phyloP scores from a whole-genome alignment of 1,139 yeast species.

The Hansenula sp. region DNA sequence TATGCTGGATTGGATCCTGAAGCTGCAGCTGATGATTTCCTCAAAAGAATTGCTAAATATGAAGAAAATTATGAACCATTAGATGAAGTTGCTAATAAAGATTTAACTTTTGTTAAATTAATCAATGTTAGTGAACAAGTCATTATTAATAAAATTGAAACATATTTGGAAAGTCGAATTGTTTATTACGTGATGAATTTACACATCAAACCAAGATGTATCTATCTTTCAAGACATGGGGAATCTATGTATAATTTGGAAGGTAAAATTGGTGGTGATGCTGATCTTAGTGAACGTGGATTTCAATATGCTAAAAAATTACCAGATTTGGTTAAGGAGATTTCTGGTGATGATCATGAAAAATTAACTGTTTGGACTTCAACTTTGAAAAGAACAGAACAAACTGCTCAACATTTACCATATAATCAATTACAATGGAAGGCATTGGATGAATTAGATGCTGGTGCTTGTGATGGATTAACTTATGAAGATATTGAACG shows the following conservation, averaged over 20 bases:
- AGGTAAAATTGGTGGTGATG: slow-evolving; percentile 96
- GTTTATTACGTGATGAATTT: slow-evolving; percentile 95
- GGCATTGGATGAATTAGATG: slow-evolving; percentile 94
- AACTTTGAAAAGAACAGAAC: slow-evolving; percentile 86
- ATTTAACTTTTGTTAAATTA: slow-evolving; percentile 78
- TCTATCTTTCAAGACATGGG: slow-evolving; percentile 94
- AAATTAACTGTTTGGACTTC: slow-evolving; percentile 95
- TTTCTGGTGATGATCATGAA: slow-evolving; percentile 71
- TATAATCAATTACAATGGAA: slow-evolving; percentile 91
- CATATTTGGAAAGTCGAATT: slow-evolving; percentile 86
- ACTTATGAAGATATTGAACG: slow-evolving; percentile 85
- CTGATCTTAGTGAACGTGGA: slow-evolving; percentile 82
- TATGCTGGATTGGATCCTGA: slow-evolving; percentile 71
- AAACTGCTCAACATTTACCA: slow-evolving; percentile 82
- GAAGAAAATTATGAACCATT: slow-evolving; percentile 74
- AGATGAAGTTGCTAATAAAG: slow-evolving; percentile 50
- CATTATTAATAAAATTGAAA: slow-evolving; percentile 79
- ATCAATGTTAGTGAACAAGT: slow-evolving; percentile 87
- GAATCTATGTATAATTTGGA: slow-evolving; percentile 89
- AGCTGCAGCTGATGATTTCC: slow-evolving; percentile 67
- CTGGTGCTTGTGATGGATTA: slow-evolving; percentile 96
- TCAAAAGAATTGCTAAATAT: slow-evolving; percentile 69
- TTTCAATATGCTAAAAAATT: slow-evolving; percentile 78
- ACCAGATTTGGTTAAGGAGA: slow-evolving; percentile 71
- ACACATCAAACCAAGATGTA: slow-evolving; percentile 86